Evolutionary conservation across 2,329 filamentous ascomycete genomes (phyloP).

Genomic region (Ophiostoma sp.): DNA sequence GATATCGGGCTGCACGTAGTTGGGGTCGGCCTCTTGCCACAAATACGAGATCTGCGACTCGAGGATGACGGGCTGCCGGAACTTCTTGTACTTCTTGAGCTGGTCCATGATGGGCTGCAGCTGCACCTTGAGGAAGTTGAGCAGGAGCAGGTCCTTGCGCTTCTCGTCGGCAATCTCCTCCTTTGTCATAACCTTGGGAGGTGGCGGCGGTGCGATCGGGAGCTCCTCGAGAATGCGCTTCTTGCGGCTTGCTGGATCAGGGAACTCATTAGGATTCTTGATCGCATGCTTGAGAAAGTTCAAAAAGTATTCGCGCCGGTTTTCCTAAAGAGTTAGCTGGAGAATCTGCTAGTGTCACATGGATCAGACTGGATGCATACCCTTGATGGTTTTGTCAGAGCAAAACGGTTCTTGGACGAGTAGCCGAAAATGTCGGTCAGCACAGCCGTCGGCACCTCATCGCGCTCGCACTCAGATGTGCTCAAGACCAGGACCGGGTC

Average conservation of each 20-base stretch:
- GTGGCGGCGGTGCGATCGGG: conserved; percentile 65
- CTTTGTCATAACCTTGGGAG: conserved; percentile 63
- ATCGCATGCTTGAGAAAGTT: conserved; percentile 72
- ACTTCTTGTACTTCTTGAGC: conserved; percentile 89
- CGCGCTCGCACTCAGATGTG: conserved; percentile 66
- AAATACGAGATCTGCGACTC: conserved; percentile 71
- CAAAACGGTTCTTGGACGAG: conserved; percentile 70
- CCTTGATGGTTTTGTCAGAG: conserved; percentile 57
- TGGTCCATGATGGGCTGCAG: conserved; percentile 97
- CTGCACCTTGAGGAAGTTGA: conserved; percentile 82
- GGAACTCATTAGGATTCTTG: conserved; percentile 78
- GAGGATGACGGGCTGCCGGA: conserved; percentile 73
- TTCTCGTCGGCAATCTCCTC: conserved; percentile 75
- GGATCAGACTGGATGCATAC: no score
- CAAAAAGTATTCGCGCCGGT: conserved; percentile 74
- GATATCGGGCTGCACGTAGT: conserved; percentile 56
- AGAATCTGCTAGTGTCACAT: no score
- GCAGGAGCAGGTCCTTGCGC: conserved; percentile 72
- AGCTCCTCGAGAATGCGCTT: conserved; percentile 75
- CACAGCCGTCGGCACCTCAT: conserved; percentile 57
- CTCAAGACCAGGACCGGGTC: conserved; percentile 85
- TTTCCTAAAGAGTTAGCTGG: conserved; percentile 35
- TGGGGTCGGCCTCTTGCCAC: conserved; percentile 75
- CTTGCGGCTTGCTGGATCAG: conserved; percentile 79
- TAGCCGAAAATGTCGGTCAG: conserved; percentile 78